Base-by-base conservation (phyloP, 2,329 filamentous ascomycete genomes). In the Botrytis fabae region DNA sequence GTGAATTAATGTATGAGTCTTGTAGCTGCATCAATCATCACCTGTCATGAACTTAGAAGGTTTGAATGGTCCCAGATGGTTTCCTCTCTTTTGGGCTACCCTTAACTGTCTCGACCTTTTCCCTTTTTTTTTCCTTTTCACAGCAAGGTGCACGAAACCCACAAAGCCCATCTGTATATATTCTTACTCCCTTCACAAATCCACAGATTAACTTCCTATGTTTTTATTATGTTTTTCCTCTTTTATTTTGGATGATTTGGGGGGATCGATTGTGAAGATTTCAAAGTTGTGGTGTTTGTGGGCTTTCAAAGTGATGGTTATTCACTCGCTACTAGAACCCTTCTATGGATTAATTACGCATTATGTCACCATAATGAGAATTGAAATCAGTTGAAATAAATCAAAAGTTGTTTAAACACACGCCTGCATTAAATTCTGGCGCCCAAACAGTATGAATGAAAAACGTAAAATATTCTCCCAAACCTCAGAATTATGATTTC, bases 401-500 rank as follows among this genome's bases (percentile, higher is more conserved):
- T 8, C 9, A 7, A 59, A 28, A 4, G 18, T 4, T 32, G 10
- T 9, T 20, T 4, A n/a, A n/a, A 16, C 1, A 2, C 48, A n/a
- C 2, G 5, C 25, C 12, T n/a, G 25, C 48, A n/a, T 16, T 14
- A n/a, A 16, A 16, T n/a, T n/a, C 25, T n/a, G 25, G 10, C n/a
- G 7, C 48, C 7, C 25, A 54, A 54, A 25, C 2, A n/a, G 12
- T 1, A n/a, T 16, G 42, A 16, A 44, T 44, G 5, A 16, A 54
- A n/a, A 2, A 6, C 2, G 16, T n/a, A 16, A 2, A 46, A 2
- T 54, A 16, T 54, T n/a, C 25, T n/a, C 48, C 25, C 14, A 14
- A 16, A n/a, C 5, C 12, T 54, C 25, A n/a, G 0, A 1, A 51
- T 14, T n/a, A n/a, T 6, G 0, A n/a, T 51, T 7, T n/a, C 5